Conservation (phyloP, 1,284 basidiomycete genomes). For the Heterobasidion occidentale region DNA sequence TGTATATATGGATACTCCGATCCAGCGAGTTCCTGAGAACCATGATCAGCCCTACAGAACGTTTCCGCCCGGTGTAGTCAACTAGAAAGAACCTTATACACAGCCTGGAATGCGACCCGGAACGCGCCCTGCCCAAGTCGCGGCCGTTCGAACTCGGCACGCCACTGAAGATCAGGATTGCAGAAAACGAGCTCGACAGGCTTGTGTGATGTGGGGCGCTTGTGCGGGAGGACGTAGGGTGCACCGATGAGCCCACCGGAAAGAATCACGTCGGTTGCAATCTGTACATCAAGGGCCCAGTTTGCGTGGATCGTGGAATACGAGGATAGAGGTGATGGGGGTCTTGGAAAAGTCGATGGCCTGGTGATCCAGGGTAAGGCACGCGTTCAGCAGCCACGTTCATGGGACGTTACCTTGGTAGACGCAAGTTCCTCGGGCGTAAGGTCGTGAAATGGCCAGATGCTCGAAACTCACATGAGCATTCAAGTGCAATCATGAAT, state of each 20-base stretch:
- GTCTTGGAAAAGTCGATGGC: slow-evolving; percentile 66
- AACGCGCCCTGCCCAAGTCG: slow-evolving; percentile 92
- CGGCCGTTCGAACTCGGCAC: slow-evolving; percentile 72
- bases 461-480: slow-evolving; percentile 28
- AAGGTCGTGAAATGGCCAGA: slow-evolving; percentile 82
- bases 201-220: neutral
- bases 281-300: slow-evolving; percentile 88
- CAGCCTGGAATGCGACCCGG: slow-evolving; percentile 73
- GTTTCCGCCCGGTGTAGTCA: neutral
- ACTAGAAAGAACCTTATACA: slow-evolving; percentile 54
- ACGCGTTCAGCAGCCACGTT: slow-evolving; percentile 1
- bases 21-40: slow-evolving; percentile 65
- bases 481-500: neutral
- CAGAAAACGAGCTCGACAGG: slow-evolving; percentile 78
- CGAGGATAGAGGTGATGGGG: slow-evolving; percentile 76
- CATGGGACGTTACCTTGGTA: slow-evolving; percentile 39
- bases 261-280: slow-evolving; percentile 78
- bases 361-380: slow-evolving; percentile 22
- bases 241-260: slow-evolving; percentile 57
- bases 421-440: slow-evolving; percentile 52
- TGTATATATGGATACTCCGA: slow-evolving; percentile 61
- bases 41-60: neutral
- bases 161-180: slow-evolving; percentile 87
- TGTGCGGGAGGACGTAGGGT: slow-evolving; percentile 26
- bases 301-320: slow-evolving; percentile 92